Base-by-base conservation (phyloP, 1,284 basidiomycete species). In the Volvariella surrecta region DNA sequence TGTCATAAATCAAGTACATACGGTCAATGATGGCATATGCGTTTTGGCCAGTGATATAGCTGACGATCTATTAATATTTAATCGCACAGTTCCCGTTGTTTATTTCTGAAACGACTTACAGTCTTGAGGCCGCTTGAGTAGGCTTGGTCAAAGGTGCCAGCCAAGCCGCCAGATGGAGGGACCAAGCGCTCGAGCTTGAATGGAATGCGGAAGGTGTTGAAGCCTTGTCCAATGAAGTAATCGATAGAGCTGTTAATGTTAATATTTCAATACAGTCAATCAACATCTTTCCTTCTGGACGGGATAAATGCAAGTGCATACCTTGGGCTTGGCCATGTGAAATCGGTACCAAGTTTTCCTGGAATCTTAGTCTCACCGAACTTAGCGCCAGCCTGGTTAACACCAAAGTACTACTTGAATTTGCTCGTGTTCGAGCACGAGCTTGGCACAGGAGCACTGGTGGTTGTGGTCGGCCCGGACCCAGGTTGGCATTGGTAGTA, bases 181-280 rank as follows among this genome's bases (percentile, higher is more conserved):
- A 57, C 66, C 40, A 81, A 49, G 43, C 78, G 74, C 54, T 81
- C 78, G 59, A 75, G 63, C 48, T 67, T 54, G 73, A 80, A 76
- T 8, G 76, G 70, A 50, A 80, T 58, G 49, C 77, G 76, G 74
- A 80, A 79, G 15, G 72, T 68, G 60, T 81, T 81, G 64, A 80
- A 72, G 18, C 76, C 77, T 52, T 73, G 58, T 18, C 54, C 57
- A 37, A 75, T 58, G 58, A 82, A 79, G 62, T 62, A 79, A 45
- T 58, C 49, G 37, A 54, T 51, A 28, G 54, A 57, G 44, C 53
- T 56, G 31, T 31, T 37, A 19, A 16, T 9, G 21, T 40, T 37
- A 32, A 21, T 35, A 43, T 41, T 39, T 18, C 15, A 46, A 51
- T 41, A 24, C n/a, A 21, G 19, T 20, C 37, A 17, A 48, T 13